These are phyloP conservation scores for Pythium volutum DNA, from an alignment of 352 stramenopile genomes.

Conservation along the genomic window DNA sequence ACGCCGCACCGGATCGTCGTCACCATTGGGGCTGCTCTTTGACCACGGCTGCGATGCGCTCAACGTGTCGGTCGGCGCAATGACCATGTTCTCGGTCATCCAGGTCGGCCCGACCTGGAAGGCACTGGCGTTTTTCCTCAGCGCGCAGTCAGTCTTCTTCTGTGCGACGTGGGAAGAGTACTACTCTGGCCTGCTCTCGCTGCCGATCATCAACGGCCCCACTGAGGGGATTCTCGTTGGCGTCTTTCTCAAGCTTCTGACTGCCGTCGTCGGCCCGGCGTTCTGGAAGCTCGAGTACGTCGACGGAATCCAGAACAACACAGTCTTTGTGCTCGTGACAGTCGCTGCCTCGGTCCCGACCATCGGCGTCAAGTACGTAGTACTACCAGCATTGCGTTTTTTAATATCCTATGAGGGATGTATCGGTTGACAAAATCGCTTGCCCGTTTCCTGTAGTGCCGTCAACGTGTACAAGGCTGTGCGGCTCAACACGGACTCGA, in stretches of 20 bases:
- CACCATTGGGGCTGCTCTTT: slow-evolving; percentile 77
- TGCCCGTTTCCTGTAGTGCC: slow-evolving; percentile 30
- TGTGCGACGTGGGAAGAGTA: slow-evolving; percentile 91
- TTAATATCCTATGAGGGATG: too few species aligned
- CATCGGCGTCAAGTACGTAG: slow-evolving; percentile 75
- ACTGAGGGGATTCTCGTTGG: slow-evolving; percentile 94
- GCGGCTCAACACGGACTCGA: slow-evolving; percentile 60
- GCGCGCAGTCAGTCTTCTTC: slow-evolving; percentile 78
- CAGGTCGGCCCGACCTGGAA: slow-evolving; percentile 81
- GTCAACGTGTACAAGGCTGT: slow-evolving; percentile 74
- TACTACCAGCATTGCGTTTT: neutral
- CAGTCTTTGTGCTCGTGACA: slow-evolving; percentile 68
- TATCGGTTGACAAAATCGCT: too few species aligned
- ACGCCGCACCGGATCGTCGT: slow-evolving; percentile 74
- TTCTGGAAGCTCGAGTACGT: slow-evolving; percentile 74
- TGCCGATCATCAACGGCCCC: slow-evolving; percentile 96
- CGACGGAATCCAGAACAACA: slow-evolving; percentile 77
- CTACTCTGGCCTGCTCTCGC: slow-evolving; percentile 93
- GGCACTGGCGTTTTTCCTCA: slow-evolving; percentile 69
- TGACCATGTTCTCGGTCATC: slow-evolving; percentile 78
- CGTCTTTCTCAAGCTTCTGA: slow-evolving; percentile 74
- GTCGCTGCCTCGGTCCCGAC: slow-evolving; percentile 58
- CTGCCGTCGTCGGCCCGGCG: slow-evolving; percentile 45
- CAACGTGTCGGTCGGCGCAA: slow-evolving; percentile 78
- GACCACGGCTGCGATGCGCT: slow-evolving; percentile 84